Conservation (phyloP, 139 green algal genomes). For the Auxenochlorella pyrenoidosa region DNA sequence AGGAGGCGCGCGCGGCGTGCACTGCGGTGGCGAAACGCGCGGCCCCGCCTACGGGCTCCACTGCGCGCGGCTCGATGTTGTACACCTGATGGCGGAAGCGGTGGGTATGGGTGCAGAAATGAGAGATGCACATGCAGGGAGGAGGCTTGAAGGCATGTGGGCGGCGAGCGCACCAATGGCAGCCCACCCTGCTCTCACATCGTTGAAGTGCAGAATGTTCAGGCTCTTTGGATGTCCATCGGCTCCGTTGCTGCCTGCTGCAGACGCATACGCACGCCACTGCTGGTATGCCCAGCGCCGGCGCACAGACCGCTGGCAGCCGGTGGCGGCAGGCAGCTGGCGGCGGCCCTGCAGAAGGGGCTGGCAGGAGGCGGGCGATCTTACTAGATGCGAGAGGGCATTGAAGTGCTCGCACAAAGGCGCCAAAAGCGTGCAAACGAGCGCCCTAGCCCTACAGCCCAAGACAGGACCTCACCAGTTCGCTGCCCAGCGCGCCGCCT, state of each 20-base stretch:
- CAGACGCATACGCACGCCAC: not conserved
- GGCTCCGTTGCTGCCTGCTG: not conserved
- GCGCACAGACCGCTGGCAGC: not conserved
- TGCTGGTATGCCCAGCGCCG: not conserved
- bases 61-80: constrained; percentile 60
- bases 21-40: constrained; percentile 53
- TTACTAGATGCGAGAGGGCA: too few species aligned
- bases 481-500: not conserved
- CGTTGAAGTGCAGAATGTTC: constrained; percentile 79
- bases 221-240: not conserved
- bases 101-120: not conserved
- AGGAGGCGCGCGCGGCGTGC: constrained; percentile 7
- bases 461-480: not conserved
- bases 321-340: not conserved
- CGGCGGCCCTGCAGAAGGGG: not conserved
- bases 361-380: too few species aligned
- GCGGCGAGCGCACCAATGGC: not conserved
- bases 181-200: constrained; percentile 37
- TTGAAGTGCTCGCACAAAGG: too few species aligned
- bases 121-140: not conserved
- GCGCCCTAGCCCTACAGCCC: not conserved
- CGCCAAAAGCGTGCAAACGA: not conserved
- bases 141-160: not conserved
- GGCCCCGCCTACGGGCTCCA: constrained; percentile 75
- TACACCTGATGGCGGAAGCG: constrained; percentile 60